phyloP scores from a whole-genome alignment of 2,329 filamentous ascomycete species.

The Penicillium fuscoglaucum region DNA sequence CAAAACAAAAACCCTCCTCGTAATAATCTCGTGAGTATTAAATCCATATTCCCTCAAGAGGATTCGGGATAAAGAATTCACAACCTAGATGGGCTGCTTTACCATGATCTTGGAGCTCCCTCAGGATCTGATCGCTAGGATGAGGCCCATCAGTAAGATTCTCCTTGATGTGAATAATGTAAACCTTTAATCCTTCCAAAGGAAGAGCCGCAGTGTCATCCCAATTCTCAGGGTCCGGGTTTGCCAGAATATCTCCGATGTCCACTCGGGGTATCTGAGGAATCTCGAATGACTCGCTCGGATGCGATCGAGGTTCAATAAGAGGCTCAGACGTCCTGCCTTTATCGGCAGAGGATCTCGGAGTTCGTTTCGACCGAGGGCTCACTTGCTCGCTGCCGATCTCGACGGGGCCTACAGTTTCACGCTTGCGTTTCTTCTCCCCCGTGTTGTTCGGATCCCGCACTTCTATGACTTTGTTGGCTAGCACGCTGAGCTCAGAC shows the following conservation, averaged over 20 bases:
- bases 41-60: constrained; percentile 59
- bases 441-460: constrained; percentile 37
- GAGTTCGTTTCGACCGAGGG: constrained; percentile 27
- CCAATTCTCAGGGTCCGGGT: constrained; percentile 21
- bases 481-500: constrained; percentile 72
- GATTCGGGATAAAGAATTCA: constrained; percentile 70
- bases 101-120: constrained; percentile 68
- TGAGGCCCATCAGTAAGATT: constrained; percentile 69
- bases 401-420: constrained; percentile 17
- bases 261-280: constrained; percentile 2
- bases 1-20: neutral
- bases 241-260: constrained; percentile 1
- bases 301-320: neutral
- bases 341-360: constrained; percentile 12
- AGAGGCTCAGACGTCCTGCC: neutral
- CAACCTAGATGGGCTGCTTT: constrained; percentile 68
- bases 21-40: constrained; percentile 16
- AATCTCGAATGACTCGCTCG: neutral
- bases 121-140: constrained; percentile 66
- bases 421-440: constrained; percentile 47
- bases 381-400: constrained; percentile 26
- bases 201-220: constrained; percentile 42
- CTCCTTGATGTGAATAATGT: constrained; percentile 95
- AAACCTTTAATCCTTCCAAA: constrained; percentile 72
- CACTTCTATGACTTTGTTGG: constrained; percentile 64